A percentile compares a stretch with the other conserved stretches of the same genome.
These are phyloP conservation scores for Phytopythium montanum DNA, from an alignment of 352 stramenopile genomes.

Conservation along the genomic window DNA sequence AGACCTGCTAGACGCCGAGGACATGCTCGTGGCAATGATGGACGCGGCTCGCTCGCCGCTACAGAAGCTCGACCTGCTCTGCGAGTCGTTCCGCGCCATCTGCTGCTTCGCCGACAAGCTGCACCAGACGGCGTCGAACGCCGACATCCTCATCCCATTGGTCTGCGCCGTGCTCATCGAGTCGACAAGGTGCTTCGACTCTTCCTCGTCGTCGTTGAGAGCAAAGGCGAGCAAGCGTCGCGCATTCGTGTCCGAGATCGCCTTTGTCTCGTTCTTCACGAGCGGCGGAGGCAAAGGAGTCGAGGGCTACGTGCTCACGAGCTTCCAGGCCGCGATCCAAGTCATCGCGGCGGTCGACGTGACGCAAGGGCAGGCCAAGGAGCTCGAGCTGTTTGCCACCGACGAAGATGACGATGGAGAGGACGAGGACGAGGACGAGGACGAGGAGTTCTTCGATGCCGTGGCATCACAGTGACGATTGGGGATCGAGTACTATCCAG, in stretches of 20 bases:
- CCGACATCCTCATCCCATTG: slow-evolving; percentile 71
- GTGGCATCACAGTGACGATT: slow-evolving; percentile 13
- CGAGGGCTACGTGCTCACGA: slow-evolving; percentile 75
- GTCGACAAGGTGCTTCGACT: slow-evolving; percentile 22
- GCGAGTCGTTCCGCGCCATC: slow-evolving; percentile 50
- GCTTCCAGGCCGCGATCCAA: slow-evolving; percentile 67
- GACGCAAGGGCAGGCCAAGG: slow-evolving; percentile 39
- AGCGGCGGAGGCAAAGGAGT: slow-evolving; percentile 69
- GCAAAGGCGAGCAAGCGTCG: not conserved
- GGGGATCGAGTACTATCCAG: not conserved
- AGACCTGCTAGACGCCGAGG: slow-evolving; percentile 40
- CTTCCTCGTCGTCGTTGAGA: not conserved
- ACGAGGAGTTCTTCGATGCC: slow-evolving; percentile 60
- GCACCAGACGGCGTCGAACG: slow-evolving; percentile 56
- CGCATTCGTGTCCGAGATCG: slow-evolving; percentile 69
- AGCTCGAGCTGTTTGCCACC: slow-evolving; percentile 49
- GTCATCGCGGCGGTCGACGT: slow-evolving; percentile 67
- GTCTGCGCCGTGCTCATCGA: slow-evolving; percentile 58
- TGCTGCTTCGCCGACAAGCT: slow-evolving; percentile 66
- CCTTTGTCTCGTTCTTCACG: slow-evolving; percentile 77
- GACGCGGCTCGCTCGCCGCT: slow-evolving; percentile 43
- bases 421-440: slow-evolving; percentile 24
- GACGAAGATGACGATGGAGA: slow-evolving; percentile 19
- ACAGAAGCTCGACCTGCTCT: slow-evolving; percentile 62
- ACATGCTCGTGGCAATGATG: slow-evolving; percentile 42